Conservation (phyloP, 179 eudicot species). For the Vitellaria paradoxa region DNA sequence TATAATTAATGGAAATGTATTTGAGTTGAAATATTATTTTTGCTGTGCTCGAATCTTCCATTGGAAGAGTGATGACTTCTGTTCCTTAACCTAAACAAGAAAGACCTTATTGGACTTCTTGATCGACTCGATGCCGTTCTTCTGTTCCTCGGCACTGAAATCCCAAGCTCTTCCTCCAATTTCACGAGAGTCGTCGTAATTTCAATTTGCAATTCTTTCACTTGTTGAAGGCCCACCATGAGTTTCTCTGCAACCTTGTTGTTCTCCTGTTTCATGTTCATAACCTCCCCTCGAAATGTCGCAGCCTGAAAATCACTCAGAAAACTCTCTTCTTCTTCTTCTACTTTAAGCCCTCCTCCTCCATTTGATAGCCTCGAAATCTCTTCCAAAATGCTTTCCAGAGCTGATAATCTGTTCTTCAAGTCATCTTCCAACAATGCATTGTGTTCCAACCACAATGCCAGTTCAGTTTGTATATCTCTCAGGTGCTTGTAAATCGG, state of each 20-base stretch:
- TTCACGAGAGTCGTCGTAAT: constrained; percentile 38
- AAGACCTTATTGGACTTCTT: constrained; percentile 62
- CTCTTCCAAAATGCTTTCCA: constrained; percentile 64
- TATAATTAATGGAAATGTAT: constrained; percentile 10
- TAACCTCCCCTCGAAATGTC: constrained; percentile 78
- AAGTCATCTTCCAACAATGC: constrained; percentile 64
- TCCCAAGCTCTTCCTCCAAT: constrained; percentile 58
- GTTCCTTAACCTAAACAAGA: constrained; percentile 68
- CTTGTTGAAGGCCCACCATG: constrained; percentile 49
- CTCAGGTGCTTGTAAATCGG: constrained; percentile 72
- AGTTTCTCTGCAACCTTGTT: constrained; percentile 69
- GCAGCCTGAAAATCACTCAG: constrained; percentile 65
- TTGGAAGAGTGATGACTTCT: constrained; percentile 47
- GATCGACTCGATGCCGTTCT: constrained; percentile 30
- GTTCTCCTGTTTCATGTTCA: constrained; percentile 90
- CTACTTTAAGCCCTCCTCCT: background rate
- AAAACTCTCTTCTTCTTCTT: constrained; percentile 18
- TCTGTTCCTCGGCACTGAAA: constrained; percentile 23
- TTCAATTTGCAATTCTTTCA: constrained; percentile 45
- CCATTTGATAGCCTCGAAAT: constrained; percentile 39
- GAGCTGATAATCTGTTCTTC: constrained; percentile 47
- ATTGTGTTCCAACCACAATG: constrained; percentile 78
- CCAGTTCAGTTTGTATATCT: constrained; percentile 73
- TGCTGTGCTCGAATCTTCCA: constrained; percentile 48
- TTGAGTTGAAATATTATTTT: constrained; percentile 37